Evolutionary conservation across 148 eudicot genomes (phyloP), one percentile per base, ranked within the genome.

Genomic region (Chenopodium album): DNA sequence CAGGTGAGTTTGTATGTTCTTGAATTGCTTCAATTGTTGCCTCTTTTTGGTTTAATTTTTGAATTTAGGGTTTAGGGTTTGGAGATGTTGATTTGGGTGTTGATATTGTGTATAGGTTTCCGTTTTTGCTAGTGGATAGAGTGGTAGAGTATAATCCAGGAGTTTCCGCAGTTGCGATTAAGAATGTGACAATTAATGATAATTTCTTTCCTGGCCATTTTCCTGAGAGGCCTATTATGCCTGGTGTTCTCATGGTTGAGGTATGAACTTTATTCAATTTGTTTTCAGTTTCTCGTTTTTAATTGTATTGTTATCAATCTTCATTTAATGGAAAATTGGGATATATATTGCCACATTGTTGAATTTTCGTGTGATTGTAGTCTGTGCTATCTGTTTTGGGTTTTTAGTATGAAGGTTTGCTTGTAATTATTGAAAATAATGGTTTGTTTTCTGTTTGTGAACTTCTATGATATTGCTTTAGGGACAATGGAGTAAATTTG

Each of bases 231-330:
- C 99, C 99, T 60, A 96, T 96, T 22, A 96, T 96, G 98, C 98
- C 99, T 67, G 99, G 99, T 86, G 99, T 96, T 77, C 99, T 96
- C 84, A 94, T 94, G 98, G 92, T 96, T 83, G 98, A 96, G 99
- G 99, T 96, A 86, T 37, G 3, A 32, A 10, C 73, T 63, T 37
- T 29, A 37, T 41, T 17, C 1, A 4, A 9, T 10, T 19, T 10
- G 2, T 14, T 62, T 16, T 41, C 22, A 19, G 26, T 52, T 7
- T 63, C 60, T 28, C 8, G 16, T 72, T 23, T 66, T 44, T 50
- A 9, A 34, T 23, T 66, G 19, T 16, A 5, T 70, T 70, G 47
- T 70, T 20, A 37, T 70, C n/a, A 70, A 32, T 34, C 47, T 4
- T 13, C 47, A 70, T 68, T 70, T n/a, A 65, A n/a, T 65, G 22